Percentiles rank a stretch among this genome's conserved stretches.
These are phyloP conservation scores for Dioszegia hungarica DNA, from an alignment of 768 basidiomycete species.

Conservation along the genomic window DNA sequence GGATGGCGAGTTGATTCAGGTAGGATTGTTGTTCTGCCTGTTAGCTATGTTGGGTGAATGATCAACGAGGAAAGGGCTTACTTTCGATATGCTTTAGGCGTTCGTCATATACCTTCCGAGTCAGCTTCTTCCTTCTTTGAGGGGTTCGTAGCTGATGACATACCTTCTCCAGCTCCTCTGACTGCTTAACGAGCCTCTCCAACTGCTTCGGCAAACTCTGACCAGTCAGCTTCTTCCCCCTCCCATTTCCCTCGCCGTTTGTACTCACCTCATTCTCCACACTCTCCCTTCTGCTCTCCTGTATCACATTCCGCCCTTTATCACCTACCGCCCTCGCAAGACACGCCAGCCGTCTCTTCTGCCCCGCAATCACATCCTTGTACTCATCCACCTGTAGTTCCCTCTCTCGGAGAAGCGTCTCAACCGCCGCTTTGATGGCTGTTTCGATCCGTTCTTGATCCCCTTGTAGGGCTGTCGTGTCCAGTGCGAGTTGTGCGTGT, in stretches of 20 bases:
- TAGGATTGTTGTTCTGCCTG: slow-evolving; percentile 57
- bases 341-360: slow-evolving; percentile 63
- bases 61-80: slow-evolving; percentile 8
- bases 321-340: slow-evolving; percentile 69
- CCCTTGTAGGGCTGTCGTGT: slow-evolving; percentile 70
- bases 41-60: background rate
- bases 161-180: slow-evolving; percentile 58
- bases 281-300: slow-evolving; percentile 62
- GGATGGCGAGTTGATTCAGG: slow-evolving; percentile 74
- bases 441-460: slow-evolving; percentile 70
- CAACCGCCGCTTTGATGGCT: slow-evolving; percentile 69
- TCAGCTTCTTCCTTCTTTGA: background rate
- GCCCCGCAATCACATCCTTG: slow-evolving; percentile 60
- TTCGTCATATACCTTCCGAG: slow-evolving; percentile 29
- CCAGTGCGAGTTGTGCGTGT: slow-evolving; percentile 77
- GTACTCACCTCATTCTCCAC: slow-evolving; percentile 19
- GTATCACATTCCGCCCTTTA: slow-evolving; percentile 55
- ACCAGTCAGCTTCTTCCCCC: background rate
- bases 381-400: slow-evolving; percentile 73
- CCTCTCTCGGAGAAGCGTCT: slow-evolving; percentile 64
- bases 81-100: slow-evolving; percentile 31
- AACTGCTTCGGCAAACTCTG: slow-evolving; percentile 64
- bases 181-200: slow-evolving; percentile 63
- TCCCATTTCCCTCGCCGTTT: background rate
- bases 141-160: background rate